Base-by-base conservation (phyloP, 106 monocot genomes). In the Xerophyta viscosa region DNA sequence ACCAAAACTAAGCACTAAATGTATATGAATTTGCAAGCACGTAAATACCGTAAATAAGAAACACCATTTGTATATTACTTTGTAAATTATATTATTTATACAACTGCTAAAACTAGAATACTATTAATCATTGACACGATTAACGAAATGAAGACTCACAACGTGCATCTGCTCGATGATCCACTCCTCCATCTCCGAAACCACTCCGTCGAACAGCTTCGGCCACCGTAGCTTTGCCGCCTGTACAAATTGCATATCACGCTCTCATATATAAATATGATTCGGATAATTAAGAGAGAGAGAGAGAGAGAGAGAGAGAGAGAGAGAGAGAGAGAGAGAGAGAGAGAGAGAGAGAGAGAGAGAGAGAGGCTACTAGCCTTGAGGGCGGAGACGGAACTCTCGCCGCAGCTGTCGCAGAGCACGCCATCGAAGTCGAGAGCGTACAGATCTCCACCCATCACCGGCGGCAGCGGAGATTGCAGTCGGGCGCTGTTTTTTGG, bases 361-460 rank as follows among this genome's bases (percentile, higher is more conserved):
- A 59, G 23, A 12, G 14, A 17, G 54, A 37, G n/a, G 31, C n/a
- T n/a, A 15, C 20, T 46, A 33, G 80, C 96, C 79, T 90, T 98
- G 44, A 98, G 43, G 41, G 98, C 98, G n/a, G 98, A 98, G 65
- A 69, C 51, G 49, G 98, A 90, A 66, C 86, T 98, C 77, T 98
- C 98, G 27, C 98, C 98, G 70, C 98, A 90, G 71, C 90, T 98
- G 58, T 98, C 98, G 66, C 98, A 98, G 31, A 98, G 45, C 23
- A 98, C 86, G 48, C 98, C 98, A 37, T 98, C 98, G 63, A 98
- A 98, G 62, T 98, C 98, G 61, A 98, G 62, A 3, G 98, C 98
- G 61, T 98, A 98, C 10, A 98, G 58, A 61, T 98, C 57, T 21
- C 79, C 86, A 12, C 60, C 73, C 84, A 78, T 85, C 48, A 2